Evolutionary conservation across 768 basidiomycete species (phyloP), one percentile per base, ranked within the genome.

Genomic region (Mycena galericulata): DNA sequence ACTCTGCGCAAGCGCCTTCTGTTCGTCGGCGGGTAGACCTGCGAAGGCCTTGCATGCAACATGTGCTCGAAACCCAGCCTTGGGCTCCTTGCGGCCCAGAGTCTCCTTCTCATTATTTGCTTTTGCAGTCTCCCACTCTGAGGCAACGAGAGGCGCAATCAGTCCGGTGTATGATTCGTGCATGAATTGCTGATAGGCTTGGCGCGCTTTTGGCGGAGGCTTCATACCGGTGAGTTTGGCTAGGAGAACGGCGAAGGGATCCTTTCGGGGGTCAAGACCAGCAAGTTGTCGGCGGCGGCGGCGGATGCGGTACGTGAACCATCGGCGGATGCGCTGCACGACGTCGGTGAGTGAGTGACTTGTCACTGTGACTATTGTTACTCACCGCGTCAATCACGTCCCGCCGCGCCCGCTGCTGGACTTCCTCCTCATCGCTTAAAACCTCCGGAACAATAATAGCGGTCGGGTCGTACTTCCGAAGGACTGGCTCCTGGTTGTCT

Each of bases 101-200:
- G 55, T 32, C 26, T 20, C 24, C 3, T 26, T 24, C 24, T 61
- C 58, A 22, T 46, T 47, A 2, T 27, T 38, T 26, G 40, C 62
- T 5, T 34, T 29, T 38, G 26, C 47, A 10, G 15, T 26, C 4
- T 17, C 22, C 68, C 68, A 69, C 1, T 46, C 29, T 32, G 18
- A 24, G 3, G 12, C 32, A 10, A 69, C 51, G 6, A 54, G 27
- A 1, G 68, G 57, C 0, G 36, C 50, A 12, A 69, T 34, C 14
- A n/a, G 22, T 12, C 36, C 36, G 0, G n/a, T 1, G 7, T 47
- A 27, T 1, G 30, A 26, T 26, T 64, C 62, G 6, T 20, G 62
- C 62, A 63, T 63, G 36, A 64, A 69, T 27, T 69, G 68, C 22
- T 68, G 60, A 17, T 40, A 68, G 2, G 66, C 59, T 34, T 67